Evolutionary conservation across 345 rosid genomes (phyloP).

Genomic region (Syzygium grande): DNA sequence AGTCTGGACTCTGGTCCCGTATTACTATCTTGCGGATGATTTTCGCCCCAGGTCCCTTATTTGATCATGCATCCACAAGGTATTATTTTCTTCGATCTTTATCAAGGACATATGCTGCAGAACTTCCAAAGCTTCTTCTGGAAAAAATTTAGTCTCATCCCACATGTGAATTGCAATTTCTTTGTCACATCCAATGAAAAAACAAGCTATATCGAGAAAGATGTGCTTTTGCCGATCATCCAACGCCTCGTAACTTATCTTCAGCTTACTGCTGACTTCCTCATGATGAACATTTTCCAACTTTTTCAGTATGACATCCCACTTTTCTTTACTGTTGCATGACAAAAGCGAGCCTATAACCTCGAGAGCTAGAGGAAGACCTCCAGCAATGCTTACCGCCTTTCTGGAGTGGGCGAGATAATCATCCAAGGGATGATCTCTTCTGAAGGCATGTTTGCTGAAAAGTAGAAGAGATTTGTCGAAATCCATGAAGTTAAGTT

Average conservation of each 20-base stretch:
- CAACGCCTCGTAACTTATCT: neutral
- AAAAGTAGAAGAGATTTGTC: neutral
- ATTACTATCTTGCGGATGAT: neutral
- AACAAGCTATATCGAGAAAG: neutral
- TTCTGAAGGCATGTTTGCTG: neutral
- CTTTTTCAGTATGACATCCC: neutral
- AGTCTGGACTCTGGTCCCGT: neutral
- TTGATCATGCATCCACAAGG: neutral
- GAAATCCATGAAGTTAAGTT: neutral
- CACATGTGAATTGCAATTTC: neutral
- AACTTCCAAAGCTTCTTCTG: neutral
- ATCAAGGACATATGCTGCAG: neutral
- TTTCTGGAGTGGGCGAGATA: neutral
- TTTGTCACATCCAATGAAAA: neutral
- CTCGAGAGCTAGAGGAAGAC: neutral
- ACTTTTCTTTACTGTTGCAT: neutral
- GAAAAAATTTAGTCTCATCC: neutral
- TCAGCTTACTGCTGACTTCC: neutral
- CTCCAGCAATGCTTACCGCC: neutral
- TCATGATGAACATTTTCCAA: neutral
- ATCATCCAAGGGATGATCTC: neutral
- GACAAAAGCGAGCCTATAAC: neutral
- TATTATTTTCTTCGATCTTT: rapidly evolving
- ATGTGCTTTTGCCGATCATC: neutral
- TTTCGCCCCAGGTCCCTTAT: neutral